phyloP scores from a whole-genome alignment of 2,329 filamentous ascomycete species.

The Cercospora sp. region DNA sequence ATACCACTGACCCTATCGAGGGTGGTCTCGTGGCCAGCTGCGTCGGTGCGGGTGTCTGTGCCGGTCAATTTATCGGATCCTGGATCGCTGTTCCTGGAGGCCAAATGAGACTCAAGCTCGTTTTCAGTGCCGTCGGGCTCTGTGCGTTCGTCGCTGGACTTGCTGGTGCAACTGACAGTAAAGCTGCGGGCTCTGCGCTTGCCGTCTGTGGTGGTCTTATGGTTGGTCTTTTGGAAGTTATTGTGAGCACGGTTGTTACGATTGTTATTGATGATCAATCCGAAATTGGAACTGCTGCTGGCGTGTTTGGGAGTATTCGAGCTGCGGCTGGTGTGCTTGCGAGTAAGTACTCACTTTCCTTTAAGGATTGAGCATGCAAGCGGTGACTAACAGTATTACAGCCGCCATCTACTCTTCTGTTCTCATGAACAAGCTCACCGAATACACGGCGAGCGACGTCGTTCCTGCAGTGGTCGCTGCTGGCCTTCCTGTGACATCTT shows the following conservation, averaged over 20 bases:
- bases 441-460: neutral
- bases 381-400: neutral
- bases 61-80: neutral
- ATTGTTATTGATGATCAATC: neutral
- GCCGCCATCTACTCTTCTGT: neutral
- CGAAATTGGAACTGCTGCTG: neutral
- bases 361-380: neutral
- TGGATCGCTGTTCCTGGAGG: neutral
- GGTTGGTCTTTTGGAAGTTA: neutral
- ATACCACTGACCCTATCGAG: neutral
- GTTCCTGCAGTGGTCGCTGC: neutral
- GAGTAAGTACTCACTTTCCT: neutral
- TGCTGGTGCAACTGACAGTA: neutral
- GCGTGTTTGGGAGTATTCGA: neutral
- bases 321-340: neutral
- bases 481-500: neutral
- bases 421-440: neutral
- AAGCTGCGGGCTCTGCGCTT: neutral
- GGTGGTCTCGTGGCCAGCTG: neutral
- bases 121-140: neutral
- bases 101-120: neutral
- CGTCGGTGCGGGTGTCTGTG: neutral
- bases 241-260: neutral
- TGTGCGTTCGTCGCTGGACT: neutral
- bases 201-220: neutral